These are phyloP conservation scores for Arthrinium phaeospermum DNA, from an alignment of 2,329 filamentous ascomycete genomes.

Conservation along the genomic window DNA sequence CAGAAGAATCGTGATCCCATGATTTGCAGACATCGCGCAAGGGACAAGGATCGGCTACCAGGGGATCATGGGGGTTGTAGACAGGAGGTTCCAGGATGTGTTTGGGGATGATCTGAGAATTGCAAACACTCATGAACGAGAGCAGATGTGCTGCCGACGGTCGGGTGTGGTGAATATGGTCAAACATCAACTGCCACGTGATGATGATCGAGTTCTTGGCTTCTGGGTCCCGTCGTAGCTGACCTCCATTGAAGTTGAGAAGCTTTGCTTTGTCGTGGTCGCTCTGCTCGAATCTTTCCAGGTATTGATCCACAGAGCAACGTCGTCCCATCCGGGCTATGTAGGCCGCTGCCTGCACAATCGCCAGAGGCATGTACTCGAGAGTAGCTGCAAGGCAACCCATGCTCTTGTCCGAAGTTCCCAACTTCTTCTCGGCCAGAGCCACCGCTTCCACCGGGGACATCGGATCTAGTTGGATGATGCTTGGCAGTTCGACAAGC, in stretches of 20 bases:
- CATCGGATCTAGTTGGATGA: constrained; percentile 38
- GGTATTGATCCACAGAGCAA: constrained; percentile 43
- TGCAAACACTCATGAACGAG: constrained; percentile 53
- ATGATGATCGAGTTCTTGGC: constrained; percentile 42
- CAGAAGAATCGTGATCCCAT: rapidly evolving
- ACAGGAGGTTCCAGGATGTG: too few species aligned
- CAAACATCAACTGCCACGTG: constrained; percentile 45
- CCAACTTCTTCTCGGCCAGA: constrained; percentile 39
- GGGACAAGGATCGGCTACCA: too few species aligned
- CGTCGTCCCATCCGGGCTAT: constrained; percentile 35
- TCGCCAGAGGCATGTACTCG: constrained; percentile 41
- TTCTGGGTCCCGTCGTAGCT: constrained; percentile 40
- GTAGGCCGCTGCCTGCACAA: constrained; percentile 42
- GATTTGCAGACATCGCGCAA: too few species aligned
- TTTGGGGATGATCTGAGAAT: constrained; percentile 47
- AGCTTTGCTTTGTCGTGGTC: constrained; percentile 36
- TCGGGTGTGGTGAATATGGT: constrained; percentile 40
- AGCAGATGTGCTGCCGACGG: constrained; percentile 48
- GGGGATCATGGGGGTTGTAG: too few species aligned
- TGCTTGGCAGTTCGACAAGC: constrained; percentile 31
- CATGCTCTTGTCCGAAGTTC: constrained; percentile 23
- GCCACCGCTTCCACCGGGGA: constrained; percentile 29
- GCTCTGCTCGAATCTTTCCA: constrained; percentile 42
- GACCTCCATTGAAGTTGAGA: constrained; percentile 36
- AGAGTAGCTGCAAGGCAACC: constrained; percentile 35